phyloP scores from a whole-genome alignment of 2,329 filamentous ascomycete genomes.

The Arthrobotrys musiformis region DNA sequence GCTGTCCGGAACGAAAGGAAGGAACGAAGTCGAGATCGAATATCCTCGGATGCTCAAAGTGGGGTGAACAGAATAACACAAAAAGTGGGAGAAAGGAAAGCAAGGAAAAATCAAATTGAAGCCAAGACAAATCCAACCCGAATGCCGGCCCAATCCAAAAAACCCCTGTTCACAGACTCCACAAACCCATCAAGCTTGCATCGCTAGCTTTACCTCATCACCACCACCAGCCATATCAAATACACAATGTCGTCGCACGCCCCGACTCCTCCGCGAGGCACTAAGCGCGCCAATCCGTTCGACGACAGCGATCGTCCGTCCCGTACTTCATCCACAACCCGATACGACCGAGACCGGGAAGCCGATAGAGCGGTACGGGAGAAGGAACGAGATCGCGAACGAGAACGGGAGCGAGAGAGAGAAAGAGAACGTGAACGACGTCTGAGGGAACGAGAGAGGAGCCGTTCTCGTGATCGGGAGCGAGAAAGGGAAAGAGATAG shows the following conservation, averaged over 20 bases:
- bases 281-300: slow-evolving; percentile 53
- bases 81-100: background rate
- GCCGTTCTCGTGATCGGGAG: slow-evolving; percentile 37
- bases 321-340: slow-evolving; percentile 45
- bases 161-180: background rate
- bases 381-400: slow-evolving; percentile 13
- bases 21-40: background rate
- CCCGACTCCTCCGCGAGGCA: slow-evolving; percentile 48
- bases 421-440: slow-evolving; percentile 46
- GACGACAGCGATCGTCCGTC: slow-evolving; percentile 52
- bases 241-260: slow-evolving; percentile 43
- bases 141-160: background rate
- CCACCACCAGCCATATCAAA: too few relatives aligned
- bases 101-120: background rate
- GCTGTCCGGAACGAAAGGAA: too few relatives aligned
- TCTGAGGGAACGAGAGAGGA: slow-evolving; percentile 41
- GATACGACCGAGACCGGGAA: slow-evolving; percentile 45
- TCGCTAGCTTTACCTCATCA: too few relatives aligned
- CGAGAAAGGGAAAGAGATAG: slow-evolving; percentile 39
- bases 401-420: slow-evolving; percentile 30
- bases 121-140: background rate
- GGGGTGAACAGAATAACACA: slow-evolving; percentile 6
- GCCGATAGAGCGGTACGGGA: slow-evolving; percentile 27
- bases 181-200: slow-evolving; percentile 11
- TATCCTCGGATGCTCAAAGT: background rate